Conservation (phyloP, 768 basidiomycete genomes). For the Suillus tomentosus region DNA sequence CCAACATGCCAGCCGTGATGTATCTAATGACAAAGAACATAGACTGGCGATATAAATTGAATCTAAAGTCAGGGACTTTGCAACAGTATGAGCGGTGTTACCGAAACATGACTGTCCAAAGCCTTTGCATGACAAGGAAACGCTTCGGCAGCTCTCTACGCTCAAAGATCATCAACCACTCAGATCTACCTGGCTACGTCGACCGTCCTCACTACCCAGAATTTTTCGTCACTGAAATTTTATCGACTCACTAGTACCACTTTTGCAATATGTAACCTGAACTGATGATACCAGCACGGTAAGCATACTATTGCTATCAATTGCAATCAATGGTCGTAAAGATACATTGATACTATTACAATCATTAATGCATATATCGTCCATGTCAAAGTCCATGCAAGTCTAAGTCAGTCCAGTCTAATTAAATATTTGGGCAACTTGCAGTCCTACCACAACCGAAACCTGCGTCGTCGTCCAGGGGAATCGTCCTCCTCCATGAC, state of each 20-base stretch:
- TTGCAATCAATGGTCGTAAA: neutral
- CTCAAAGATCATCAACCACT: neutral
- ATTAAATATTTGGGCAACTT: conserved; percentile 2
- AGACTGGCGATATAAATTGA: too few species aligned
- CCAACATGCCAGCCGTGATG: too few species aligned
- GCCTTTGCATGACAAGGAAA: neutral
- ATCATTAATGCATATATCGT: neutral
- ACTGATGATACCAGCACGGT: neutral
- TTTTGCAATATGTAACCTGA: neutral
- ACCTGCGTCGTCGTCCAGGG: conserved; percentile 13
- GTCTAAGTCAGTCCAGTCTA: neutral
- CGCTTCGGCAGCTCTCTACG: neutral
- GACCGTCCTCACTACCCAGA: neutral
- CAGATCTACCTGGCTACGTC: neutral
- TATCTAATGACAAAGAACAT: too few species aligned
- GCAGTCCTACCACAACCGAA: conserved; percentile 16
- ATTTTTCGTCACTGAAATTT: neutral
- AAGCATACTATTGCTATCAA: neutral
- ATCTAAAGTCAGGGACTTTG: too few species aligned
- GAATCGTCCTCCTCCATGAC: conserved; percentile 49
- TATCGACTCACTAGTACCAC: neutral
- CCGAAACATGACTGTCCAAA: too few species aligned
- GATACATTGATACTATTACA: neutral
- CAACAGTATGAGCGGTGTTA: too few species aligned
- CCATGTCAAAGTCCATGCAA: neutral